These are phyloP conservation scores for Clavulina sp. DNA, from an alignment of 768 basidiomycete species.

Conservation along the genomic window DNA sequence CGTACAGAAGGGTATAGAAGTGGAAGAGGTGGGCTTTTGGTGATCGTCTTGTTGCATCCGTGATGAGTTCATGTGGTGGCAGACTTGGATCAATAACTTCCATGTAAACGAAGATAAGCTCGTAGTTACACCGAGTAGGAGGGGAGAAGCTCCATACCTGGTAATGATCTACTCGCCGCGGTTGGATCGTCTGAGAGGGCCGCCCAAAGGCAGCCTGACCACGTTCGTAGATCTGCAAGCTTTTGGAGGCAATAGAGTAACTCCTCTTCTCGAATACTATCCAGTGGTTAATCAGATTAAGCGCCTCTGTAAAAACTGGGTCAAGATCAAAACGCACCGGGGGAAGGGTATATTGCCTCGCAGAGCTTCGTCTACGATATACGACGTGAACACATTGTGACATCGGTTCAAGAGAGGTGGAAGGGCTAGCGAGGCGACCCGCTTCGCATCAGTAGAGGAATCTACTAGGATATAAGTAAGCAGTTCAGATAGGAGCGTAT, in stretches of 20 bases:
- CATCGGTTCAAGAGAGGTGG: slow-evolving; percentile 66
- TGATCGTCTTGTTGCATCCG: slow-evolving; percentile 59
- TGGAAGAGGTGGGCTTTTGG: slow-evolving; percentile 74
- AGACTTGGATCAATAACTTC: slow-evolving; percentile 29
- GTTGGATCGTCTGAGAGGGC: slow-evolving; percentile 51
- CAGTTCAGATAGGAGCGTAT: not conserved
- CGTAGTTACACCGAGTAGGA: not conserved
- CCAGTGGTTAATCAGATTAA: not conserved
- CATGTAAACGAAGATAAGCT: not conserved
- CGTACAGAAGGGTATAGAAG: slow-evolving; percentile 62
- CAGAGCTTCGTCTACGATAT: slow-evolving; percentile 68
- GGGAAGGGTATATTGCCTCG: slow-evolving; percentile 83
- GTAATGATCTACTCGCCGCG: slow-evolving; percentile 33
- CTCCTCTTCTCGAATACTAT: slow-evolving; percentile 75
- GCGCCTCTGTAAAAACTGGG: no score
- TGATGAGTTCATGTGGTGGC: slow-evolving; percentile 37
- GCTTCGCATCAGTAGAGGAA: slow-evolving; percentile 36
- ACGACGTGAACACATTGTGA: slow-evolving; percentile 44
- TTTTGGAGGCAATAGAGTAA: slow-evolving; percentile 68
- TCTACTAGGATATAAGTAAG: slow-evolving; percentile 25
- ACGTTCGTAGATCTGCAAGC: slow-evolving; percentile 52
- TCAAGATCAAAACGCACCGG: slow-evolving; percentile 28
- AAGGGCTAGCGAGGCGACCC: slow-evolving; percentile 56
- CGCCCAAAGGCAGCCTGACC: slow-evolving; percentile 62
- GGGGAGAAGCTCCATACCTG: slow-evolving; percentile 25